A percentile compares a stretch with the other conserved stretches of the same genome.
Evolutionary conservation across 768 basidiomycete genomes (phyloP).

Genomic region (Mycena venus): DNA sequence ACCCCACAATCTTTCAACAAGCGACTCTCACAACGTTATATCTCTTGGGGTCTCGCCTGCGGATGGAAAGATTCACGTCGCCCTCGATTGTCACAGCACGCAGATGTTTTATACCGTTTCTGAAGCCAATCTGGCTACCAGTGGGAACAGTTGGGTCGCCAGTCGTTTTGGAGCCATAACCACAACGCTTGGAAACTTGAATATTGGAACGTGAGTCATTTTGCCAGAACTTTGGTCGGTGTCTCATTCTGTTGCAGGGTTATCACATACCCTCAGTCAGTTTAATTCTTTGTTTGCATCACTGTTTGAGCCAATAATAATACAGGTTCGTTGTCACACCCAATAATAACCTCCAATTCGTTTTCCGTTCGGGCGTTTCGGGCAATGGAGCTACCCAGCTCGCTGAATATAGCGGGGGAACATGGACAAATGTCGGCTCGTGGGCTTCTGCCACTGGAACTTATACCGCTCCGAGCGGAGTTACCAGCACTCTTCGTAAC

Average conservation of each 20-base stretch:
- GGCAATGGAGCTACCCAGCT: constrained; percentile 63
- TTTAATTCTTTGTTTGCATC: neutral
- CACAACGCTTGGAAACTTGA: constrained; percentile 55
- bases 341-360: constrained; percentile 61
- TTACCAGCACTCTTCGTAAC: constrained; percentile 55
- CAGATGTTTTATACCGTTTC: constrained; percentile 59
- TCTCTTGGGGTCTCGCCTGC: constrained; percentile 58
- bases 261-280: constrained; percentile 58
- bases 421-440: constrained; percentile 60
- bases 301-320: neutral
- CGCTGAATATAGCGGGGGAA: constrained; percentile 57
- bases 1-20: constrained; percentile 55
- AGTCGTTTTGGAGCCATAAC: constrained; percentile 57
- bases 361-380: constrained; percentile 61
- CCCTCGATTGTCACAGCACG: constrained; percentile 62
- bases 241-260: constrained; percentile 39
- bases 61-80: constrained; percentile 62
- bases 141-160: constrained; percentile 57
- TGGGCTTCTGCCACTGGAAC: constrained; percentile 61
- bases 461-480: constrained; percentile 58
- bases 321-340: constrained; percentile 57
- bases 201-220: constrained; percentile 55
- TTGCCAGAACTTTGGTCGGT: neutral
- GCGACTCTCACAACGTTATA: constrained; percentile 61
- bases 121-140: constrained; percentile 54